Evolutionary conservation across 768 basidiomycete genomes (phyloP).

Genomic region (Suillus alpinus): DNA sequence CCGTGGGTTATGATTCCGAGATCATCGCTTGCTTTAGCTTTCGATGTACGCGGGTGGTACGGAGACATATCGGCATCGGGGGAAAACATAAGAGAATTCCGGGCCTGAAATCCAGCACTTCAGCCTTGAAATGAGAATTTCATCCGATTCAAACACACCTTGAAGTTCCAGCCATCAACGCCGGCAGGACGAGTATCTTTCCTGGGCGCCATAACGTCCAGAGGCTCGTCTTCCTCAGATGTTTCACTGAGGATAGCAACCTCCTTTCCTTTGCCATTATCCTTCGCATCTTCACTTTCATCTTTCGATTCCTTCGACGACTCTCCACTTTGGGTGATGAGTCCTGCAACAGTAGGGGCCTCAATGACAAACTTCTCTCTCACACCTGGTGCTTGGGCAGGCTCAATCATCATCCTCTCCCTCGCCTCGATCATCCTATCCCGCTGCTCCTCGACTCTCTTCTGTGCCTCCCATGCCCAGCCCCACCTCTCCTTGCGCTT

Average conservation of each 20-base stretch:
- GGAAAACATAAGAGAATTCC: conserved; percentile 93
- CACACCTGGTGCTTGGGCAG: conserved; percentile 59
- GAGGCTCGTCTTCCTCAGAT: conserved; percentile 26
- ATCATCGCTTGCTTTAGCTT: conserved; percentile 34
- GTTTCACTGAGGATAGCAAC: conserved; percentile 21
- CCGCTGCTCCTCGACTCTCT: conserved; percentile 66
- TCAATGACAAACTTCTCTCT: conserved; percentile 67
- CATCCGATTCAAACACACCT: conserved; percentile 39
- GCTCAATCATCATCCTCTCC: conserved; percentile 72
- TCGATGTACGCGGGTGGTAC: conserved; percentile 48
- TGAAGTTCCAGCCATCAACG: conserved; percentile 83
- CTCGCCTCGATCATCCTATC: conserved; percentile 64
- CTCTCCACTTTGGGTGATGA: conserved; percentile 41
- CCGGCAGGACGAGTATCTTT: conserved; percentile 70
- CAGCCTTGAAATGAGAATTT: conserved; percentile 3
- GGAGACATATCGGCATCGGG: conserved; percentile 89
- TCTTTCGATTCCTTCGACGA: conserved; percentile 4
- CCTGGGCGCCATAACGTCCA: conserved; percentile 78
- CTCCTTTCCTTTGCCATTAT: conserved; percentile 22
- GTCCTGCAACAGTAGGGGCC: conserved; percentile 50
- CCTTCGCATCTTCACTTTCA: conserved; percentile 27
- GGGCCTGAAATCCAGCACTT: conserved; percentile 48
- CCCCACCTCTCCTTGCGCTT: conserved; percentile 74
- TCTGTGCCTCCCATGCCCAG: conserved; percentile 97
- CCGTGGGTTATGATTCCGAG: conserved; percentile 70